phyloP scores from a whole-genome alignment of 352 stramenopile species.

The Pythium scleroteichum region DNA sequence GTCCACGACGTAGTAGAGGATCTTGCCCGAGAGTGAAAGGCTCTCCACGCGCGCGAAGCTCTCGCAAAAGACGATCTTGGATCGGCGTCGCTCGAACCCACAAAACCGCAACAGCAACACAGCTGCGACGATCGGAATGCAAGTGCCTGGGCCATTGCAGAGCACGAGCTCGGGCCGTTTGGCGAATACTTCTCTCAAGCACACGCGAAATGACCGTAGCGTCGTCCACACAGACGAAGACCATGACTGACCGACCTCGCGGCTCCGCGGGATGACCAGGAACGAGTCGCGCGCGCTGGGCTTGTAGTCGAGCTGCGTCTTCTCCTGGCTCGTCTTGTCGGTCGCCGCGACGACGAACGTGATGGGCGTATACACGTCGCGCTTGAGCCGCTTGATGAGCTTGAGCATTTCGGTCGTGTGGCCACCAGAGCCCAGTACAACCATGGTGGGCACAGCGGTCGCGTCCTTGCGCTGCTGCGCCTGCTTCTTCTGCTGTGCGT shows the following conservation, averaged over 20 bases:
- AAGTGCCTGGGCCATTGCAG: constrained; percentile 94
- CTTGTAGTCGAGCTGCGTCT: constrained; percentile 72
- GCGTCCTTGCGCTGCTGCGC: constrained; percentile 6
- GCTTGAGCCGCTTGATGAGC: constrained; percentile 85
- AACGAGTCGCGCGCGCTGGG: constrained; percentile 50
- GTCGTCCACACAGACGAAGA: constrained; percentile 88
- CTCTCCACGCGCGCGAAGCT: constrained; percentile 93
- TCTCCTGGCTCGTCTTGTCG: constrained; percentile 89
- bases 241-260: constrained; percentile 95
- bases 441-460: constrained; percentile 54
- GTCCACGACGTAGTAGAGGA: constrained; percentile 93
- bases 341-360: constrained; percentile 90
- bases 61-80: constrained; percentile 93
- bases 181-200: constrained; percentile 69
- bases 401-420: constrained; percentile 96
- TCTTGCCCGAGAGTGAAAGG: constrained; percentile 92
- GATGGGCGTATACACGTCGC: constrained; percentile 80
- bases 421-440: constrained; percentile 85
- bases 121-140: constrained; percentile 89
- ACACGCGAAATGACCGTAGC: constrained; percentile 71
- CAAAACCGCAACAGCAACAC: constrained; percentile 87
- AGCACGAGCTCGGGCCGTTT: constrained; percentile 88
- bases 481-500: constrained; percentile 10
- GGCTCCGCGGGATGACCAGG: constrained; percentile 85
- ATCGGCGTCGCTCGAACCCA: constrained; percentile 49